Conservation (phyloP, 768 basidiomycete species). For the Mycena epipterygia region DNA sequence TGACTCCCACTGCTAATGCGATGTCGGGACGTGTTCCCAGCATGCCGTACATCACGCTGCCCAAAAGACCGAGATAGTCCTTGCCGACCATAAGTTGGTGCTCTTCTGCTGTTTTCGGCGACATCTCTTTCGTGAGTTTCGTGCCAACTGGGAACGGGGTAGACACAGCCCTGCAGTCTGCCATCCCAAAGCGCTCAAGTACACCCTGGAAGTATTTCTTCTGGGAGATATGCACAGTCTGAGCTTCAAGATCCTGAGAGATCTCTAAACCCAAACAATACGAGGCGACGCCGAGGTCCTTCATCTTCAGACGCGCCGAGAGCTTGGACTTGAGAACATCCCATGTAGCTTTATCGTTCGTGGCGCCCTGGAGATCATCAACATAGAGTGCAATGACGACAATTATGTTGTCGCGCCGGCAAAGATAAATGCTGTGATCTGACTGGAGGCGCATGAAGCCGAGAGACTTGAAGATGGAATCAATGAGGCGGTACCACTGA, state of each 20-base stretch:
- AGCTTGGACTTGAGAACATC: not conserved
- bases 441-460: slow-evolving; percentile 6
- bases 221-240: not conserved
- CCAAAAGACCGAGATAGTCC: not conserved
- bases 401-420: not conserved
- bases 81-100: not conserved
- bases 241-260: not conserved
- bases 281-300: slow-evolving; percentile 1
- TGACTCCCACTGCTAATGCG: not conserved
- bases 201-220: slow-evolving; percentile 1
- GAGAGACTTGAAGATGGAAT: not conserved
- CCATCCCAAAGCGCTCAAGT: not conserved
- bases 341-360: not conserved
- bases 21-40: not conserved
- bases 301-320: slow-evolving; percentile 1
- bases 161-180: not conserved
- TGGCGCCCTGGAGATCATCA: not conserved
- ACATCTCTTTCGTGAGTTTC: slow-evolving; percentile 1
- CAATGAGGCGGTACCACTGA: not conserved
- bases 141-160: slow-evolving; percentile 1
- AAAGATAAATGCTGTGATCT: slow-evolving; percentile 15
- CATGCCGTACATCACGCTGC: slow-evolving; percentile 3
- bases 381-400: not conserved
- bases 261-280: not conserved
- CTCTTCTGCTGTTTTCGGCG: slow-evolving; percentile 1